phyloP scores from a whole-genome alignment of 768 basidiomycete species.

The Leucocoprinus sp. region DNA sequence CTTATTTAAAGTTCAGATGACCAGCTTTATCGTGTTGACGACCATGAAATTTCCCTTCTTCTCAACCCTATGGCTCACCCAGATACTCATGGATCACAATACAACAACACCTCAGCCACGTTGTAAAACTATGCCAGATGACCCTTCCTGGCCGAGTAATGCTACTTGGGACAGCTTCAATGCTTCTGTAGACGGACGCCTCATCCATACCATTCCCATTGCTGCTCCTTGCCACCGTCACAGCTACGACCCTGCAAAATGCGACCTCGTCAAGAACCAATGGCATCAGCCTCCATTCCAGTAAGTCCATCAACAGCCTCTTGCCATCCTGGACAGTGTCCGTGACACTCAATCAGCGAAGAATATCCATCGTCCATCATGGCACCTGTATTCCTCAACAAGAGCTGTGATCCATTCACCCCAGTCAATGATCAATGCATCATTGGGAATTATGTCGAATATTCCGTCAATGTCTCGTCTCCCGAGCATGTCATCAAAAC shows the following conservation, averaged over 20 bases:
- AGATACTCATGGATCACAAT: background rate
- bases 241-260: background rate
- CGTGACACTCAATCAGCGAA: background rate
- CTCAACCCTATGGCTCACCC: background rate
- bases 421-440: conserved; percentile 11
- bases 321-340: background rate
- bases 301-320: background rate
- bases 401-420: conserved; percentile 15
- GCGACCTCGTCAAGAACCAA: background rate
- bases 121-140: conserved; percentile 8
- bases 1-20: too few relatives aligned
- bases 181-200: conserved; percentile 12
- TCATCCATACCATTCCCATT: conserved; percentile 9
- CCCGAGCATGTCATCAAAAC: conserved; percentile 16
- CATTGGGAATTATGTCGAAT: conserved; percentile 12
- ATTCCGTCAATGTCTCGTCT: conserved; percentile 15
- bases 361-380: conserved; percentile 6
- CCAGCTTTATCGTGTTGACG: too few relatives aligned
- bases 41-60: background rate
- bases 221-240: conserved; percentile 4
- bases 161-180: conserved; percentile 12
- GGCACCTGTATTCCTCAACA: conserved; percentile 12
- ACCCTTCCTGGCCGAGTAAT: conserved; percentile 10
- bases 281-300: conserved; percentile 6
- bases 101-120: background rate